Base-by-base conservation (phyloP, 176 grass and related monocot genomes). In the Calamus simplicifolius region DNA sequence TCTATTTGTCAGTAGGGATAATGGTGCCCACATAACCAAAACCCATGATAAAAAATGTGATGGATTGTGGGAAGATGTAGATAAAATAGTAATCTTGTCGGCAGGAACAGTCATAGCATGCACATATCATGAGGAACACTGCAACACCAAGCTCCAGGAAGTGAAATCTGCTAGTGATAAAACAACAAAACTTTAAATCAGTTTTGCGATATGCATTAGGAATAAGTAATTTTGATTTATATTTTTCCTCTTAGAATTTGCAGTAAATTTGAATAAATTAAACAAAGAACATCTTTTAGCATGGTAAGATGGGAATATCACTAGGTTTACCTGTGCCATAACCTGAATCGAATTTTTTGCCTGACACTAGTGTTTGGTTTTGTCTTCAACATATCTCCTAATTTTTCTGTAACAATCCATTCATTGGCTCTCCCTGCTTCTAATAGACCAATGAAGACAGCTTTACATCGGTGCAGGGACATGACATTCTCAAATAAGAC, bases 401-500 rank as follows among this genome's bases (percentile, higher is more conserved):
- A 29, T 29, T 68, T 68, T 29, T 68, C 65, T 4, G 65, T 68
- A 18, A 68, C 65, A 3, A 68, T 10, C 65, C 65, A 68, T 23
- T 68, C 65, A 8, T 68, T 68, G 2, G 21, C 65, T 38, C 51
- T 68, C 10, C 26, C 65, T 56, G 52, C 52, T 55, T 68, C 65
- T n/a, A 68, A 35, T 29, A 68, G 23, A 18, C 65, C 65, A 23
- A 29, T 68, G 27, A 68, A 54, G 52, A 52, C 55, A 12, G 65
- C 65, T 23, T 68, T 68, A 21, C 51, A 55, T 25, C 65, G 29
- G 52, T 68, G 65, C 27, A 68, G 29, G 13, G 52, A 48, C 65
- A 68, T 68, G 51, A 68, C 65, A 19, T 68, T 68, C 65, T 68
- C 65, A 26, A 68, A 68, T 15, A 64, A 48, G 23, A 64, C 50